Evolutionary conservation across 306 rosid genomes (phyloP), one percentile per base, ranked within the genome.

Genomic region (Quercus aquifolioides): DNA sequence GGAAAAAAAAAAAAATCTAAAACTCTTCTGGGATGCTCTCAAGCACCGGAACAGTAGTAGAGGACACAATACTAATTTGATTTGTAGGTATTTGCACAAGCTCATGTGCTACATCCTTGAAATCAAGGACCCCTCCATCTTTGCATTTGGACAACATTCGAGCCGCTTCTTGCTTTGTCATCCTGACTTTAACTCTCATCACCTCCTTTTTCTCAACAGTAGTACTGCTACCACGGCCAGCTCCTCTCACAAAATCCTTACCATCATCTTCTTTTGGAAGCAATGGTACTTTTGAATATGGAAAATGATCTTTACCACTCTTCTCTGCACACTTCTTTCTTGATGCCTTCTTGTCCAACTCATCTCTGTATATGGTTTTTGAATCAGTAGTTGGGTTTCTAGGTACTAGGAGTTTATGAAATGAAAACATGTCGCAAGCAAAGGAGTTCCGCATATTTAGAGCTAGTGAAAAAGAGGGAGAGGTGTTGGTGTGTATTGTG

Each of bases 161-260:
- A 18, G 82, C 73, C 0, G 94, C 97, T 84, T 91, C 92, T 78
- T 88, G 76, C 83, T 82, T 91, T 43, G 97, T 91, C 94, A 91
- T 89, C 85, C 60, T 86, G 2, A 91, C 85, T 79, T 88, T 91
- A 52, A 91, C 89, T 77, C 94, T 85, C 20, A 83, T 82, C 35
- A 76, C 79, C 20, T 21, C 78, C 18, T 74, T 72, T 51, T 75
- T 74, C 35, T 79, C 73, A 1, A 33, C 58, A 11, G 57, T 65
- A 35, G 55, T 33, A 56, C 31, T 33, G 31, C 9, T 52, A 21
- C 33, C 14, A 4, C 41, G 64, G 62, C 26, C 60, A 74, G n/a
- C 26, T 56, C 33, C 65, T 60, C 69, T 63, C n/a, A 8, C 71
- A 67, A 4, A n/a, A 2, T 70, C 55, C 60, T 82, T 71, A 79